Base-by-base conservation (phyloP, 2,329 filamentous ascomycete genomes). In the Drechmeria coniospora region DNA sequence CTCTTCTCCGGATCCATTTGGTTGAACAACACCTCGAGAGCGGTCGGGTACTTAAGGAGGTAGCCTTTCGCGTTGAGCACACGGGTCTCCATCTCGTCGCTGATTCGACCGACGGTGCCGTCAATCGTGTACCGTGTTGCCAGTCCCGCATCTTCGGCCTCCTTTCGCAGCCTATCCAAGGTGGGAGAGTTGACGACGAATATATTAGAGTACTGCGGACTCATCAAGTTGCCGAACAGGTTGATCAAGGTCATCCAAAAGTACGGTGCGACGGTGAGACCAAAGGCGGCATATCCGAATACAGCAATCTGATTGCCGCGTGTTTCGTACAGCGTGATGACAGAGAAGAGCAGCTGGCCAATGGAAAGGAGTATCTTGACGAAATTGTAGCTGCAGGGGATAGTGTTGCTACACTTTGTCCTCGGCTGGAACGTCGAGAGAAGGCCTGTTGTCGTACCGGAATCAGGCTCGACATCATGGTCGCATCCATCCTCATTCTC, bases 171-270 rank as follows among this genome's bases (percentile, higher is more conserved):
- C 11, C 8, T n/a, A n/a, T 32, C 30, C 3, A 32, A 27, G 4
- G 19, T 20, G 14, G 30, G 30, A 15, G 26, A 32, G 23, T 26
- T 29, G 17, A 32, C 26, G 10, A 32, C n/a, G 15, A 27, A 20
- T 8, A 32, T 32, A 12, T 9, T 26, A 1, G 23, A 13, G 15
- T 32, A 32, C 30, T 32, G 30, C 12, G 30, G 30, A n/a, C 30
- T 29, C 23, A 32, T 24, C 7, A 32, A 15, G 17, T 32, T 32
- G 19, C 20, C 31, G 4, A 29, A 10, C 4, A 32, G 14, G 8
- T 32, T 32, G 12, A 32, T 5, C 5, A 32, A 21, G 5, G 31
- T 29, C 31, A 32, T 32, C 31, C 31, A 32, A 8, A 32, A 9
- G 16, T 32, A 32, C 6, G 26, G 31, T 8, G 27, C 31, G 4